Evolutionary conservation across 352 stramenopile species (phyloP).

Genomic region (Halophytophthora polymorphica): DNA sequence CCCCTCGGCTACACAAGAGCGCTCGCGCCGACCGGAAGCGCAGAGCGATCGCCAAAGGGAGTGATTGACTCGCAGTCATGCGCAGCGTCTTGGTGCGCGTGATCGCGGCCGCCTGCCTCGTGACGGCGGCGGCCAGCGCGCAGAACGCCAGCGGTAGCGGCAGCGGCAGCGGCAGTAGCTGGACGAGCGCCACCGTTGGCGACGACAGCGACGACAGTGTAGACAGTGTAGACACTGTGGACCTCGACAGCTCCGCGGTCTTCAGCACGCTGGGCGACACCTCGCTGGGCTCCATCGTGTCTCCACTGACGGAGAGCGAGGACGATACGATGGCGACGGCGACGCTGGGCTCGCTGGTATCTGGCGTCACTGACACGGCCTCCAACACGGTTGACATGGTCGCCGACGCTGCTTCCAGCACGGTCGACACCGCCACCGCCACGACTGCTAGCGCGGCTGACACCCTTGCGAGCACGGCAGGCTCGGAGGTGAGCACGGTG

Average conservation of each 20-base stretch:
- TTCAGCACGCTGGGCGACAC: conserved; percentile 12
- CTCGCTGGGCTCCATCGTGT: conserved; percentile 16
- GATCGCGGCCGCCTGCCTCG: conserved; percentile 21
- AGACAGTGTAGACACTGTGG: conserved; percentile 3
- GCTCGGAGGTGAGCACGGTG: not conserved
- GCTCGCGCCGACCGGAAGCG: not conserved
- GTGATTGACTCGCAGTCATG: conserved; percentile 6
- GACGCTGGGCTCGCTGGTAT: conserved; percentile 7
- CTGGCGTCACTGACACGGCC: not conserved
- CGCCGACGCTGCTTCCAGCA: conserved; percentile 4
- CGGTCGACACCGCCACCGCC: conserved; percentile 13
- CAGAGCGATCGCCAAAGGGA: no score
- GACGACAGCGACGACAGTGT: conserved; percentile 6
- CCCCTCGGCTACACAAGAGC: no score
- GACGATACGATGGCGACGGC: not conserved
- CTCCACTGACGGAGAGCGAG: not conserved
- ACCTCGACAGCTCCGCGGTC: conserved; percentile 8
- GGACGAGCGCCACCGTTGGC: conserved; percentile 11
- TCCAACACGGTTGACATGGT: conserved; percentile 7
- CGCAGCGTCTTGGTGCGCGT: conserved; percentile 17
- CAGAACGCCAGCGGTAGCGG: conserved; percentile 13
- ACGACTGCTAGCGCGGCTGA: no score
- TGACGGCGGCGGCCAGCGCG: conserved; percentile 13
- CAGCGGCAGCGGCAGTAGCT: conserved; percentile 16
- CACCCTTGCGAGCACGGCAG: not conserved